Evolutionary conservation across 306 rosid genomes (phyloP).

Genomic region (Malus asiatica): DNA sequence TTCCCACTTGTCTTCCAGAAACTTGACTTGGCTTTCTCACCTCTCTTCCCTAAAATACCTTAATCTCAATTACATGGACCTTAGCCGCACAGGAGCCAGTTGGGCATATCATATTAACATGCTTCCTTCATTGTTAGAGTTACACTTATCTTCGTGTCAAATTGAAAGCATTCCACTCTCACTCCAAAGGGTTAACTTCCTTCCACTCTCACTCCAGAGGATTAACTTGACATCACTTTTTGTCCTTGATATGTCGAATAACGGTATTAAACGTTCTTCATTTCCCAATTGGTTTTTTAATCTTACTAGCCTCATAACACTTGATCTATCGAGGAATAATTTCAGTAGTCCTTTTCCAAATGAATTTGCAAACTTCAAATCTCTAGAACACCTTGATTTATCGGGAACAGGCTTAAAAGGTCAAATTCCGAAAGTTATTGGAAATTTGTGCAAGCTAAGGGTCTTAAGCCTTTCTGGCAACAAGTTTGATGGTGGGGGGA

Average conservation of each 20-base stretch:
- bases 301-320: background rate
- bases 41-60: too few relatives aligned
- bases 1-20: rapidly evolving
- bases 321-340: rapidly evolving
- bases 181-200: background rate
- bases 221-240: background rate
- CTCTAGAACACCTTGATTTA: background rate
- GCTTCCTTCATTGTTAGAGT: too few relatives aligned
- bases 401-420: rapidly evolving
- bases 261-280: too few relatives aligned
- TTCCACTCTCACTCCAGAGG: rapidly evolving
- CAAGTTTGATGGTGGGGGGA: background rate
- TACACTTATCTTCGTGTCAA: rapidly evolving
- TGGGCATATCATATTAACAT: too few relatives aligned
- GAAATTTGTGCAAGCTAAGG: background rate
- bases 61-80: too few relatives aligned
- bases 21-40: too few relatives aligned
- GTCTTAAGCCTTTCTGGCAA: background rate
- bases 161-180: too few relatives aligned
- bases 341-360: background rate
- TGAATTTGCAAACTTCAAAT: background rate
- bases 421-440: background rate
- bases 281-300: background rate
- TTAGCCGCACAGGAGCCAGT: too few relatives aligned
- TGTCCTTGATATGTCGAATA: rapidly evolving